A percentile compares a stretch with the other conserved stretches of the same genome.
Evolutionary conservation across 1,139 yeast species (phyloP).

Genomic region (Candida tetrigidarum): DNA sequence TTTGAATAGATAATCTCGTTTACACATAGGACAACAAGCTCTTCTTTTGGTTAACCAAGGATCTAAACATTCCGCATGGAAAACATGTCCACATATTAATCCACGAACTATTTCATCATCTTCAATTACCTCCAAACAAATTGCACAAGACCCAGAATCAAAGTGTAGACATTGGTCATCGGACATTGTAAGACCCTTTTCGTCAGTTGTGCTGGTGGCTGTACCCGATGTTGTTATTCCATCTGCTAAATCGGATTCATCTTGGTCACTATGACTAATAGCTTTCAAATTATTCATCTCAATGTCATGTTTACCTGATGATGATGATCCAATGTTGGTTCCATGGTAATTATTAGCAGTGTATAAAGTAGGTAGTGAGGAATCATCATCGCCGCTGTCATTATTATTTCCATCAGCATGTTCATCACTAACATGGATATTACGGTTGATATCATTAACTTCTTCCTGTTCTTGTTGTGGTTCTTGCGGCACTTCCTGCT

Average conservation of each 20-base stretch:
- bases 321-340: background rate
- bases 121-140: constrained; percentile 71
- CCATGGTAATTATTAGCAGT: background rate
- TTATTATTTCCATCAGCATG: background rate
- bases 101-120: constrained; percentile 71
- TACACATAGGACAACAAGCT: constrained; percentile 88
- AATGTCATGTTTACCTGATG: background rate
- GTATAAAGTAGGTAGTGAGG: background rate
- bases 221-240: background rate
- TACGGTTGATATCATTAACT: background rate
- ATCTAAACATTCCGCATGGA: constrained; percentile 78
- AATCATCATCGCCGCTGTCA: constrained; percentile 5
- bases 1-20: constrained; percentile 65
- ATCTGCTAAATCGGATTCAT: background rate
- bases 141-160: constrained; percentile 77
- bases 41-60: constrained; percentile 80
- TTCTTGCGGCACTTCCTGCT: too few species aligned
- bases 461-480: too few species aligned
- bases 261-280: background rate
- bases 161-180: constrained; percentile 46
- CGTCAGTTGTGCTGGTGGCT: background rate
- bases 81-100: constrained; percentile 81
- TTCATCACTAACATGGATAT: background rate
- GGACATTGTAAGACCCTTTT: background rate
- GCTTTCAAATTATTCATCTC: background rate